A percentile compares a stretch with the other conserved stretches of the same genome.
Conservation (phyloP, 495 filamentous ascomycete genomes). For the Wilcoxina mikolae region DNA sequence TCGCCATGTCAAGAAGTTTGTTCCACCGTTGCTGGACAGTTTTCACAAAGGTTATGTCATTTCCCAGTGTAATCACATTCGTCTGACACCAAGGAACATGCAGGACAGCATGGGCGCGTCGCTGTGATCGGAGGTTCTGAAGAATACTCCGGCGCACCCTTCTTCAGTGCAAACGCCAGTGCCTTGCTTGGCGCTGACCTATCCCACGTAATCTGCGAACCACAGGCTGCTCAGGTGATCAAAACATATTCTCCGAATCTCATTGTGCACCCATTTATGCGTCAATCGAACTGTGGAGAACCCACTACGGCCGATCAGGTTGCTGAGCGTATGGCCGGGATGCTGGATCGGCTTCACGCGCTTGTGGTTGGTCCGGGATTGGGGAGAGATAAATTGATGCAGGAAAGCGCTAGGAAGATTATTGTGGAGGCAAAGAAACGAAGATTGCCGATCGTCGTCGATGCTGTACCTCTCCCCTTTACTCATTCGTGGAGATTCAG, state of each 20-base stretch:
- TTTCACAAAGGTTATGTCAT: slow-evolving; percentile 74
- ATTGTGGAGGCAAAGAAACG: slow-evolving; percentile 62
- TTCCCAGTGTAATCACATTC: not conserved
- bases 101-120: slow-evolving; percentile 82
- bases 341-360: slow-evolving; percentile 78
- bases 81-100: not conserved
- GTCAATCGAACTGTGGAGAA: slow-evolving; percentile 40
- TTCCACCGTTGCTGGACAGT: slow-evolving; percentile 86
- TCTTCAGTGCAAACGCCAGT: slow-evolving; percentile 94
- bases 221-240: slow-evolving; percentile 72
- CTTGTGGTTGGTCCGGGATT: slow-evolving; percentile 88
- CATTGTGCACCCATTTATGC: slow-evolving; percentile 96
- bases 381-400: slow-evolving; percentile 78
- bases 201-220: slow-evolving; percentile 94
- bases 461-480: slow-evolving; percentile 39
- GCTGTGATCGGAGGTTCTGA: slow-evolving; percentile 89
- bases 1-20: slow-evolving; percentile 68
- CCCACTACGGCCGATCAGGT: slow-evolving; percentile 25
- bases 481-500: not conserved
- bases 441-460: slow-evolving; percentile 69
- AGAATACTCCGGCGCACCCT: slow-evolving; percentile 95
- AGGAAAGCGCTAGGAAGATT: slow-evolving; percentile 65
- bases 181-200: slow-evolving; percentile 77
- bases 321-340: slow-evolving; percentile 49
- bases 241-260: slow-evolving; percentile 96